Conservation (phyloP, 2,329 filamentous ascomycete genomes). For the Incumbomyces delicatus region DNA sequence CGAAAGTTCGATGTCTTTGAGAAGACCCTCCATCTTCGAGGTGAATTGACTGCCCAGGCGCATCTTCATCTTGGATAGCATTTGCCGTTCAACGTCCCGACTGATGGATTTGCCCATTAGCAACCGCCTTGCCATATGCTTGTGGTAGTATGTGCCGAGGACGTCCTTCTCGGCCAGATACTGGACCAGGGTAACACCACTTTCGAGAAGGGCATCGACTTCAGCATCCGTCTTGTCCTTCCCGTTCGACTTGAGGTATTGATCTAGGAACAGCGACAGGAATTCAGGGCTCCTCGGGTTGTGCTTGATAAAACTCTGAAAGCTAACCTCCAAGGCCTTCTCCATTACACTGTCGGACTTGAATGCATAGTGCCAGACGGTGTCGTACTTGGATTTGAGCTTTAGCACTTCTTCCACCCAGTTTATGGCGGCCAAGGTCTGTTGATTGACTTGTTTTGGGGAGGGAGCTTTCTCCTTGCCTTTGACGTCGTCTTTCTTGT, state of each 20-base stretch:
- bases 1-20: slow-evolving; percentile 87
- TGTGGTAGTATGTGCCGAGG: slow-evolving; percentile 97
- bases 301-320: slow-evolving; percentile 87
- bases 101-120: slow-evolving; percentile 84
- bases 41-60: slow-evolving; percentile 94
- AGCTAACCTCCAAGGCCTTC: slow-evolving; percentile 73
- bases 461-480: slow-evolving; percentile 43
- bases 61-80: slow-evolving; percentile 94
- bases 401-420: slow-evolving; percentile 88
- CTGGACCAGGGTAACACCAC: slow-evolving; percentile 76
- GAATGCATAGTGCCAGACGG: slow-evolving; percentile 65
- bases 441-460: slow-evolving; percentile 56
- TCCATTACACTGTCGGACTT: slow-evolving; percentile 65
- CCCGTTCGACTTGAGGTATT: slow-evolving; percentile 87
- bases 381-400: slow-evolving; percentile 84
- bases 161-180: slow-evolving; percentile 88
- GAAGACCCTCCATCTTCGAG: slow-evolving; percentile 89
- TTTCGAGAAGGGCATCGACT: slow-evolving; percentile 74
- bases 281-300: slow-evolving; percentile 80
- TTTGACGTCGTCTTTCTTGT: slow-evolving; percentile 38
- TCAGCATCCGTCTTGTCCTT: slow-evolving; percentile 86
- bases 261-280: slow-evolving; percentile 92
- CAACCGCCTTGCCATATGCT: slow-evolving; percentile 79
- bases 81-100: slow-evolving; percentile 85
- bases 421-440: slow-evolving; percentile 77